Evolutionary conservation across 768 basidiomycete genomes (phyloP), one percentile per base, ranked within the genome.

Genomic region (Mycena chlorophos): DNA sequence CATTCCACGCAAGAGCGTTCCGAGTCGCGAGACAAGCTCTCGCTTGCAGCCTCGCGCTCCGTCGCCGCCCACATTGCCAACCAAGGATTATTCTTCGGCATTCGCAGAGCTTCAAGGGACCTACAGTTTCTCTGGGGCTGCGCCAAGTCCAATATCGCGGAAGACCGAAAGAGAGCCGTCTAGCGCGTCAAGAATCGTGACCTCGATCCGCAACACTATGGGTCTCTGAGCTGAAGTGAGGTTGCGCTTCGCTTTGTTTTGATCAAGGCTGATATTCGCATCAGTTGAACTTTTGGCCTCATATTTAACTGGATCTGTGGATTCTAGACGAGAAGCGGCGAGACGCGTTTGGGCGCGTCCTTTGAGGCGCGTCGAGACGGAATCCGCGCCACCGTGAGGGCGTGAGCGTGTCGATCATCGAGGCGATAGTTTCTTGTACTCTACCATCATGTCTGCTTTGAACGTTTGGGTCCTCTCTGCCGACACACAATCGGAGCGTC

Each of bases 401-500:
- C 31, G 17, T 17, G 8, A 34, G 17, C 31, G 8, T 34, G 17
- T 34, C 31, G 8, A 34, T n/a, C n/a, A 34, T 34, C 8, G 8
- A 8, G 17, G 31, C 31, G 31, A 34, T 17, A 34, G 31, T 19
- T 40, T 19, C 12, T 40, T 20, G 12, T 40, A n/a, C 19, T 38
- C 49, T 26, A 6, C 22, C 27, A 46, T n/a, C 46, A 79, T 79
- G 78, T 75, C 76, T 26, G 69, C 73, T 52, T 75, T 92, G 43
- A 88, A 82, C 51, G 73, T 97, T 40, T 94, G 85, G 62, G 86
- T 98, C 5, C 69, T 82, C 13, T 98, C 95, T 8, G 87, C 86
- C 5, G 93, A 97, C 66, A 96, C 94, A 2, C 88, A 84, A 60
- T 93, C 92, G 0, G 96, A 98, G 72, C 83, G 96, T 45, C 82